Percentiles rank a stretch among this genome's conserved stretches.
Conservation (phyloP, 768 basidiomycete genomes). For the Lentinus tigrinus region DNA sequence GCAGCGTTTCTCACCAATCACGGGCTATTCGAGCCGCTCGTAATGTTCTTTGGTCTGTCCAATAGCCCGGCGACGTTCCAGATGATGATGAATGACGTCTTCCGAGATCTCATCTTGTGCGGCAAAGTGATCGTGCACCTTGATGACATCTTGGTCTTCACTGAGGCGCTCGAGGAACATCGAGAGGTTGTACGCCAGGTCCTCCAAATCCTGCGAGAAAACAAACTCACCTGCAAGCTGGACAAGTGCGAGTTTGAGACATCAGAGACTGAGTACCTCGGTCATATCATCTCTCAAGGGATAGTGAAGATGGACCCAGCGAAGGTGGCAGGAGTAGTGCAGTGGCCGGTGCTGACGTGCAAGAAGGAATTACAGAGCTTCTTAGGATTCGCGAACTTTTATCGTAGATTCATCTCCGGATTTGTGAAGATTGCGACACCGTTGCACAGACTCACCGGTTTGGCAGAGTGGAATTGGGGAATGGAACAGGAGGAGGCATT, state of each 20-base stretch:
- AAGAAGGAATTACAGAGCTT: slow-evolving; percentile 25
- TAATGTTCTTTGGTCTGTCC: slow-evolving; percentile 39
- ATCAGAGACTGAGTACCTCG: slow-evolving; percentile 27
- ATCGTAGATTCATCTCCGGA: slow-evolving; percentile 29
- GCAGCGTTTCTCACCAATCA: slow-evolving; percentile 36
- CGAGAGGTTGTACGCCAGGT: slow-evolving; percentile 20
- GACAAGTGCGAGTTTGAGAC: slow-evolving; percentile 37
- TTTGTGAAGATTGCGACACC: slow-evolving; percentile 26
- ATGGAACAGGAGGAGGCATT: background rate
- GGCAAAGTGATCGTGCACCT: slow-evolving; percentile 43
- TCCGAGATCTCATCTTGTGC: slow-evolving; percentile 30
- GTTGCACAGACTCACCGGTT: background rate
- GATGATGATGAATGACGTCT: slow-evolving; percentile 31
- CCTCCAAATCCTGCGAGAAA: slow-evolving; percentile 26
- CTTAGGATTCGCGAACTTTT: slow-evolving; percentile 32
- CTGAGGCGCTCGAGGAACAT: slow-evolving; percentile 13
- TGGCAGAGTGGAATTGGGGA: background rate
- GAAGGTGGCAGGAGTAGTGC: slow-evolving; percentile 30
- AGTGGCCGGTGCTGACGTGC: slow-evolving; percentile 28
- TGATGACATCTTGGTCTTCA: slow-evolving; percentile 36
- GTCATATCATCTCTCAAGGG: slow-evolving; percentile 27
- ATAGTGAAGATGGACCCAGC: slow-evolving; percentile 32
- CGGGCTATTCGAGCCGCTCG: slow-evolving; percentile 39
- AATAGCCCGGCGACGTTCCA: slow-evolving; percentile 40
- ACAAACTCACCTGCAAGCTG: slow-evolving; percentile 35